These are phyloP conservation scores for Aeminium ludgeri DNA, from an alignment of 495 filamentous ascomycete species.

Conservation along the genomic window DNA sequence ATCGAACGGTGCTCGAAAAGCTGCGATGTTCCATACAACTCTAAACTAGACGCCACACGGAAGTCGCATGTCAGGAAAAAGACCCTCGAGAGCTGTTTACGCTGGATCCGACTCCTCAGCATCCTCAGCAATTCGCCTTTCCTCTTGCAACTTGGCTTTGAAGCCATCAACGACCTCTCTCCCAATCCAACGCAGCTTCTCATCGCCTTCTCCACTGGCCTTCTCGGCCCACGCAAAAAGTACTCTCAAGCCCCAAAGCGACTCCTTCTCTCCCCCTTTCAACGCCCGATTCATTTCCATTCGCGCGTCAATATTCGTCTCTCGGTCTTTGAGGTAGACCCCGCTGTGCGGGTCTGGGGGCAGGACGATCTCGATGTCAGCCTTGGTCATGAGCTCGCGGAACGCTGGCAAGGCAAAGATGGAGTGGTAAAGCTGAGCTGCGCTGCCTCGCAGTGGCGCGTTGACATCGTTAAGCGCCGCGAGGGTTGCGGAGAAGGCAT, in stretches of 20 bases:
- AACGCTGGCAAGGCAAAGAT: slow-evolving; percentile 42
- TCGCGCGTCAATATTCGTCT: slow-evolving; percentile 61
- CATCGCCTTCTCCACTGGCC: slow-evolving; percentile 22
- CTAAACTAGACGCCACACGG: no score
- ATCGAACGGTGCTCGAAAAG: no score
- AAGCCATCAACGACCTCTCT: slow-evolving; percentile 22
- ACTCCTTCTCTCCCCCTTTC: slow-evolving; percentile 44
- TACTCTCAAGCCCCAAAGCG: slow-evolving; percentile 55
- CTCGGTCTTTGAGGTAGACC: slow-evolving; percentile 24
- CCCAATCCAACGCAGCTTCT: slow-evolving; percentile 26
- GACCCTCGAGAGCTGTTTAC: no score
- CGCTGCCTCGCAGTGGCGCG: slow-evolving; percentile 5
- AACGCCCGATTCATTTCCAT: slow-evolving; percentile 52
- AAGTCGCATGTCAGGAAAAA: no score
- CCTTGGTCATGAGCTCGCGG: slow-evolving; percentile 42
- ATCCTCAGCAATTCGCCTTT: neutral
- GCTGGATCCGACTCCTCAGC: neutral
- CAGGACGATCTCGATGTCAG: slow-evolving; percentile 61
- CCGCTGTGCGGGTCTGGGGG: slow-evolving; percentile 31
- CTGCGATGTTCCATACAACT: no score
- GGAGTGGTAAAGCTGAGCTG: slow-evolving; percentile 50
- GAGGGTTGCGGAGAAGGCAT: slow-evolving; percentile 59
- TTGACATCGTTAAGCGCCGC: slow-evolving; percentile 22
- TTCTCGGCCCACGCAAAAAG: slow-evolving; percentile 70
- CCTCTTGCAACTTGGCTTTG: slow-evolving; percentile 28